Evolutionary conservation across 331 rosid species (phyloP), one percentile per base, ranked within the genome.

Genomic region (Quercus tomentella): DNA sequence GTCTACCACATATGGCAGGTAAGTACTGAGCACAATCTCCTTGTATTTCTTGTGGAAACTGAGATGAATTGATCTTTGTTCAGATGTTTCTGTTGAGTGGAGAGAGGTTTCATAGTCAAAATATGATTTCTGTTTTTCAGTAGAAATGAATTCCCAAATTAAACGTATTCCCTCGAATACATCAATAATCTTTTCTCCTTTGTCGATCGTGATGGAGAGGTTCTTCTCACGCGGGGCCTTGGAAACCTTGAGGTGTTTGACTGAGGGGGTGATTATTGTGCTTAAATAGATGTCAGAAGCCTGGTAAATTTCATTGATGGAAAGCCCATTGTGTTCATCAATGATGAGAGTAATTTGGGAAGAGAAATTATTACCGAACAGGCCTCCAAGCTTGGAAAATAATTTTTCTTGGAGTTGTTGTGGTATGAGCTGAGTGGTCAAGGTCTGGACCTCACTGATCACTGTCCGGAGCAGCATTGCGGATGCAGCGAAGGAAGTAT

Each of bases 401-500:
- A 87, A 2, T 22, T 41, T 58, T 43, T 74, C 77, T 4, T 21
- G 78, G 69, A 82, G 23, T 11, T 56, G 66, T 79, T 75, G 87
- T 31, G 88, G 90, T 3, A 87, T 57, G 79, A 84, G 21, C 49
- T 78, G 86, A 80, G 21, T 79, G 23, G 56, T 69, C 51, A 81
- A 15, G 78, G 63, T 60, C 7, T 78, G 80, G 62, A 80, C 57
- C 77, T 87, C 84, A 33, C 70, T 58, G 86, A 82, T 33, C 72
- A 85, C 56, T 23, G 77, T 45, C 28, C 89, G 82, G 33, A 69
- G 67, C 55, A 87, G 25, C 90, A 84, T 82, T 43, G 86, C 25
- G 4, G 74, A 76, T 23, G 90, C 87, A 12, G 88, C 75, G 68
- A 84, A 76, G 12, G 88, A 16, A n/a, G 90, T 82, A 84, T 74